These are phyloP conservation scores for Spongospora subterranea DNA, from an alignment of 208 protist species.

Conservation along the genomic window DNA sequence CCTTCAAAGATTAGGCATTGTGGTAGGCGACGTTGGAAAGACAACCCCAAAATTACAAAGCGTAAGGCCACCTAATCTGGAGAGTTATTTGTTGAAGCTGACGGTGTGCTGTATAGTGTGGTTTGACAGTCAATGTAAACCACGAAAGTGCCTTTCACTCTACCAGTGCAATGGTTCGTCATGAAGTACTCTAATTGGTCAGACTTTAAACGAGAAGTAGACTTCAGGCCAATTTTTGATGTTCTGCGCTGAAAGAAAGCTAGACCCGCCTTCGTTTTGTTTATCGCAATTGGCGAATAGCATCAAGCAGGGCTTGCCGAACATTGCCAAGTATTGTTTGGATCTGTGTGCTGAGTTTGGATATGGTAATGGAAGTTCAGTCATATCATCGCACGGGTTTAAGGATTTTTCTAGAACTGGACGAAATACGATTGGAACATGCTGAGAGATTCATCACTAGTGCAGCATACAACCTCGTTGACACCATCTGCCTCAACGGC, in stretches of 20 bases:
- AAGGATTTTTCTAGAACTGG: neutral
- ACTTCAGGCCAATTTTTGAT: too few relatives aligned
- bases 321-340: neutral
- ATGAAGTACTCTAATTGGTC: too few relatives aligned
- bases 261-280: neutral
- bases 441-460: neutral
- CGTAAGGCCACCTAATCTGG: too few relatives aligned
- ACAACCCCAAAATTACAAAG: too few relatives aligned
- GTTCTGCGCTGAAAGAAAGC: neutral
- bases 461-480: neutral
- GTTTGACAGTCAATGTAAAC: too few relatives aligned
- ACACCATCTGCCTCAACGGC: neutral
- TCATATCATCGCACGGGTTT: neutral
- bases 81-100: too few relatives aligned
- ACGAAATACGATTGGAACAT: neutral
- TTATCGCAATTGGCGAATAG: neutral
- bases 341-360: neutral
- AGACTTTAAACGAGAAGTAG: too few relatives aligned
- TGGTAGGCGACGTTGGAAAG: too few relatives aligned
- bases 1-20: too few relatives aligned
- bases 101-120: too few relatives aligned
- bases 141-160: too few relatives aligned
- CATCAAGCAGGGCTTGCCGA: neutral
- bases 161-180: too few relatives aligned
- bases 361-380: neutral